Percentiles rank a stretch among this genome's conserved stretches.
Conservation (phyloP, 345 rosid genomes). For the Abelmoschus esculentus region DNA sequence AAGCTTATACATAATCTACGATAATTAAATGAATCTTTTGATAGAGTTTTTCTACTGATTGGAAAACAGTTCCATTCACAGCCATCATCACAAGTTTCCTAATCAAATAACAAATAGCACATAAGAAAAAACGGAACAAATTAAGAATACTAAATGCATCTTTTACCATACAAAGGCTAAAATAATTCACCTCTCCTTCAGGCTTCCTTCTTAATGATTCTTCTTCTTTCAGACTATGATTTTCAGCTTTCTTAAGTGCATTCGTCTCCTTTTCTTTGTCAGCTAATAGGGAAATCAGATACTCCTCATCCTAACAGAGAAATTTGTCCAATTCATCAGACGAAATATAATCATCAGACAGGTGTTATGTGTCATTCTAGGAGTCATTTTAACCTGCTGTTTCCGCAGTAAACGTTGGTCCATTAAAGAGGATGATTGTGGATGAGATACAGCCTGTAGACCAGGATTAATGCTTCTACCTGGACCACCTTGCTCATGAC, state of each 20-base stretch:
- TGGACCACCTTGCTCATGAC: constrained; percentile 4
- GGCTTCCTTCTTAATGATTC: constrained; percentile 20
- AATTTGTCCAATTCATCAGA: not conserved
- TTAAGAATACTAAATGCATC: not conserved
- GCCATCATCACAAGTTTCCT: not conserved
- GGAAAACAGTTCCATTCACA: not conserved
- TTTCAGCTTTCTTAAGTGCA: constrained; percentile 26
- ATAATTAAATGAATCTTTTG: not conserved
- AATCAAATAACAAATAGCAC: not conserved
- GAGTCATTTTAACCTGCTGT: constrained; percentile 30
- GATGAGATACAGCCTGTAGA: constrained; percentile 16
- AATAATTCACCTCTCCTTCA: constrained; percentile 22
- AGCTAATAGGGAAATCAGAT: constrained; percentile 33
- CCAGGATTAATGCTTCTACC: constrained; percentile 11
- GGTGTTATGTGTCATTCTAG: not conserved
- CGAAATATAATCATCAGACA: constrained; percentile 1
- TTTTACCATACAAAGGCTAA: not conserved
- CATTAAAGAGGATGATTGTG: constrained; percentile 20
- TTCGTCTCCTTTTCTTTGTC: constrained; percentile 34
- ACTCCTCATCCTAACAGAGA: constrained; percentile 35
- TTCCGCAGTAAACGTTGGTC: constrained; percentile 21
- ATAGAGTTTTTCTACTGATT: not conserved
- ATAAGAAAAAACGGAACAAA: not conserved
- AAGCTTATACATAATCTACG: not conserved
- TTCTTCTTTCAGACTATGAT: constrained; percentile 17